phyloP scores from a whole-genome alignment of 495 filamentous ascomycete genomes.

The Xylaria cubensis region DNA sequence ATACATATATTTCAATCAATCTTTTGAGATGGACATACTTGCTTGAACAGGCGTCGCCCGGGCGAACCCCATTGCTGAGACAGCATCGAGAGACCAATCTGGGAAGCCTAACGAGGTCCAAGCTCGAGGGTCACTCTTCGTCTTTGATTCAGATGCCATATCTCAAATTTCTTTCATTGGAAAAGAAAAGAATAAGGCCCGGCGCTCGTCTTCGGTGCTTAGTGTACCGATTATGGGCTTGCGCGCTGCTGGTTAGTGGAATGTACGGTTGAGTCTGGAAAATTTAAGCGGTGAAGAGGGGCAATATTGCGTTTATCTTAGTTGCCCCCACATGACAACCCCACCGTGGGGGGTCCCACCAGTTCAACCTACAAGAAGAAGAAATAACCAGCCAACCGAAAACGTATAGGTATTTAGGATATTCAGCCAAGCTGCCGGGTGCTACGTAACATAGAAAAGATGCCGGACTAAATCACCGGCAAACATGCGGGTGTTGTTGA shows the following conservation, averaged over 20 bases:
- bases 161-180: background rate
- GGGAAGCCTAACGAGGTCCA: constrained; percentile 86
- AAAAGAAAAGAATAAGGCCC: background rate
- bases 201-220: background rate
- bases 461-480: constrained; percentile 16
- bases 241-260: background rate
- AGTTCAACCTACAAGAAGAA: background rate
- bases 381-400: background rate
- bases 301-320: constrained; percentile 17
- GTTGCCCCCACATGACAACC: too few species aligned
- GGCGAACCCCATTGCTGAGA: constrained; percentile 81
- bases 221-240: background rate
- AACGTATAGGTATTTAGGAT: background rate
- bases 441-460: background rate
- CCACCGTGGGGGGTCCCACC: too few species aligned
- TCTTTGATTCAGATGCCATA: constrained; percentile 48
- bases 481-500: background rate
- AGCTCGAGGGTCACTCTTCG: constrained; percentile 61
- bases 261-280: constrained; percentile 5
- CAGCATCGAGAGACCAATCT: constrained; percentile 87
- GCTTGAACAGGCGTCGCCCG: constrained; percentile 95
- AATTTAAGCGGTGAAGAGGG: constrained; percentile 27
- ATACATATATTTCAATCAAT: background rate
- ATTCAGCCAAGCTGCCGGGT: background rate
- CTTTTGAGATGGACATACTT: constrained; percentile 56